Evolutionary conservation across 129 eudicot species (phyloP).

Genomic region (Smallanthus sonchifolius): DNA sequence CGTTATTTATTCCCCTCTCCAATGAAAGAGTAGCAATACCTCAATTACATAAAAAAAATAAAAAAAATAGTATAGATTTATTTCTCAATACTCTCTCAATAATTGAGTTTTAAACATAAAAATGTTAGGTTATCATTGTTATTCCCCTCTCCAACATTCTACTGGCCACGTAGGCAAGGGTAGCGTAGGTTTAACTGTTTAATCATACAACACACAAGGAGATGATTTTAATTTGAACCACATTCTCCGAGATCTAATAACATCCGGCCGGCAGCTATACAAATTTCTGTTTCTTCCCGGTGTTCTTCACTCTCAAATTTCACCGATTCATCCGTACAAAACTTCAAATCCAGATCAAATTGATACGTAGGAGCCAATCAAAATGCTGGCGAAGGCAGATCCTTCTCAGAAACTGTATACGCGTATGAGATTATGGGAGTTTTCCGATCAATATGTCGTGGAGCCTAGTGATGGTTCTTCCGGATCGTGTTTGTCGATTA

Average conservation of each 20-base stretch:
- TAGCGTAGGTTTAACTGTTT: not conserved
- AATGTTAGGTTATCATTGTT: not conserved
- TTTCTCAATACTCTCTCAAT: too few relatives aligned
- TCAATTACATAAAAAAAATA: too few relatives aligned
- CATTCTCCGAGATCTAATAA: slow-evolving; percentile 10
- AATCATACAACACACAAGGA: not conserved
- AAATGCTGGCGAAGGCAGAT: slow-evolving; percentile 62
- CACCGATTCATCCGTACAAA: not conserved
- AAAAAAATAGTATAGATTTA: too few relatives aligned
- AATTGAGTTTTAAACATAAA: too few relatives aligned
- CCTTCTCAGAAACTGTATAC: slow-evolving; percentile 61
- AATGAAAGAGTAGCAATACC: too few relatives aligned
- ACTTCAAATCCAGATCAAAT: not conserved
- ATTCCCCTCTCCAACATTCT: not conserved
- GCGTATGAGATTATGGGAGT: slow-evolving; percentile 87
- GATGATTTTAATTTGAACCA: not conserved
- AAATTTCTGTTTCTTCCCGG: not conserved
- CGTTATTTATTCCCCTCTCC: too few relatives aligned
- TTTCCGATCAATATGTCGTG: slow-evolving; percentile 65
- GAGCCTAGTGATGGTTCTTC: slow-evolving; percentile 86
- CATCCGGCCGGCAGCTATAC: slow-evolving; percentile 14
- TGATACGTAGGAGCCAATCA: not conserved
- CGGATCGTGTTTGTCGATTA: slow-evolving; percentile 61
- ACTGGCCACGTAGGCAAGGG: not conserved
- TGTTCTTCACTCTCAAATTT: slow-evolving; percentile 10